Conservation (phyloP, 2,329 filamentous ascomycete species). For the Sporothrix variecibatus region DNA sequence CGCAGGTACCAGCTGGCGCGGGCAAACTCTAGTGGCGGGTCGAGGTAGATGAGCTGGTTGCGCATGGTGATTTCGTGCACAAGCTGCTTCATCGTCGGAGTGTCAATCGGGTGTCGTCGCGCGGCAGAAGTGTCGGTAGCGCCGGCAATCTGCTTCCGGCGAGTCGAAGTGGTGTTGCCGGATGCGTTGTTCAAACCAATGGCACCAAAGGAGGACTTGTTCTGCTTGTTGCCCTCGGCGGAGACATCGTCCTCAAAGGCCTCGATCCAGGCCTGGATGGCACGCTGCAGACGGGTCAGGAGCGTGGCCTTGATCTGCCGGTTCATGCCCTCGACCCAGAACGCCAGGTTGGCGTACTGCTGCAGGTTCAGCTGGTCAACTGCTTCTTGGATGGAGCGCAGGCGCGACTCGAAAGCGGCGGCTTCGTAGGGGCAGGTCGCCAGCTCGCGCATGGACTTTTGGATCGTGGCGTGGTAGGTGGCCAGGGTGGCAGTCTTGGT, state of each 20-base stretch:
- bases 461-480: slow-evolving; percentile 75
- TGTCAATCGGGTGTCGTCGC: slow-evolving; percentile 45
- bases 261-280: slow-evolving; percentile 83
- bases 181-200: neutral
- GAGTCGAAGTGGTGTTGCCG: slow-evolving; percentile 37
- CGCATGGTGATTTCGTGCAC: slow-evolving; percentile 95
- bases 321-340: slow-evolving; percentile 89
- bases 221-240: slow-evolving; percentile 42
- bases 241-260: slow-evolving; percentile 69
- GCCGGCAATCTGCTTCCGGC: slow-evolving; percentile 47
- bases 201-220: slow-evolving; percentile 27
- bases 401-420: slow-evolving; percentile 73
- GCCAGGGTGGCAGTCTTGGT: slow-evolving; percentile 78
- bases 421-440: slow-evolving; percentile 81
- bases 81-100: slow-evolving; percentile 69
- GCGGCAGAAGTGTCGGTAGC: slow-evolving; percentile 40
- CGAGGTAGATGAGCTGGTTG: slow-evolving; percentile 95
- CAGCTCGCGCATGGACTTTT: slow-evolving; percentile 81
- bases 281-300: slow-evolving; percentile 77
- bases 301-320: slow-evolving; percentile 78
- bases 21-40: slow-evolving; percentile 88
- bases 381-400: slow-evolving; percentile 85
- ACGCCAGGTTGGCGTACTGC: slow-evolving; percentile 88
- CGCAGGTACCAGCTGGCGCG: slow-evolving; percentile 92
- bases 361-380: slow-evolving; percentile 97